Percentiles rank a stretch among this genome's conserved stretches.
Evolutionary conservation across 768 basidiomycete genomes (phyloP).

Genomic region (Lactifluus rugatus): DNA sequence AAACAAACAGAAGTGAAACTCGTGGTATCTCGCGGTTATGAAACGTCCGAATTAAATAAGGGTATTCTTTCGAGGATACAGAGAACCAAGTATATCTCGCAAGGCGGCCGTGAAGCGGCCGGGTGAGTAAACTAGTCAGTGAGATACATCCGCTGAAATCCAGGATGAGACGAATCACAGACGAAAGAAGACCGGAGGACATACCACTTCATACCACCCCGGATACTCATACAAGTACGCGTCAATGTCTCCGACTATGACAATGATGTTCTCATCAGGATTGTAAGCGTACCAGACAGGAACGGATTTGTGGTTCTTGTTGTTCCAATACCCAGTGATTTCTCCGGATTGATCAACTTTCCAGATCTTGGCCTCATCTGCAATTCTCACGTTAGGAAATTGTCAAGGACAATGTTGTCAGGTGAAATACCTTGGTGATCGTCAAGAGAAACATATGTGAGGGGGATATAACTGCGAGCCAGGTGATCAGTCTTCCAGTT

Average conservation of each 20-base stretch:
- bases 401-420: background rate
- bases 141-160: background rate
- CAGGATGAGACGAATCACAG: background rate
- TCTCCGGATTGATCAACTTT: background rate
- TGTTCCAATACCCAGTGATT: background rate
- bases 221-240: background rate
- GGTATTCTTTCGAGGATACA: background rate
- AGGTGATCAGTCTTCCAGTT: background rate
- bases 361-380: background rate
- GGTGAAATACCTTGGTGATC: background rate
- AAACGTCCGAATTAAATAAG: background rate
- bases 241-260: background rate
- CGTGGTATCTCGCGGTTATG: background rate
- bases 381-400: background rate
- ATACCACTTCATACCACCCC: background rate
- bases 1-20: background rate
- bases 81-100: background rate
- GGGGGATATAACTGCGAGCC: background rate
- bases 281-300: background rate
- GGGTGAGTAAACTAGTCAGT: background rate
- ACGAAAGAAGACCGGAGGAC: background rate
- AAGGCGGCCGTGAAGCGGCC: background rate
- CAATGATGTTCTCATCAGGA: background rate
- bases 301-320: background rate
- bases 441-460: background rate